These are phyloP conservation scores for Neurospora terricola DNA, from an alignment of 495 filamentous ascomycete species.

Conservation along the genomic window DNA sequence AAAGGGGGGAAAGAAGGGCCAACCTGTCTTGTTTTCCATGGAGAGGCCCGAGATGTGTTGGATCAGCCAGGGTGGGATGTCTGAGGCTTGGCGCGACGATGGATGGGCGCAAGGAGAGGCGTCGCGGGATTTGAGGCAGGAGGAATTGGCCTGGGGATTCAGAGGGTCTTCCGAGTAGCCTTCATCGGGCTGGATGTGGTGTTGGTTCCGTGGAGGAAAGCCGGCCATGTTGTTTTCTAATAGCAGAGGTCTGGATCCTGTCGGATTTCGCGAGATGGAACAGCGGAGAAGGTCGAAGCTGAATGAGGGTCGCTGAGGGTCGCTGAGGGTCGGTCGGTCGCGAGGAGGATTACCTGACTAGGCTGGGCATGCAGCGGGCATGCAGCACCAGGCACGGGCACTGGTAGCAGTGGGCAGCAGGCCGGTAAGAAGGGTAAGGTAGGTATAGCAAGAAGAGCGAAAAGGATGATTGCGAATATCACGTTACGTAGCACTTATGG, in stretches of 20 bases:
- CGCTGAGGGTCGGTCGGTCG: background rate
- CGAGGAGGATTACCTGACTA: background rate
- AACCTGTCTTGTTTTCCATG: conserved; percentile 38
- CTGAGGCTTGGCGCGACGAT: conserved; percentile 16
- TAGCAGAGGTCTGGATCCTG: background rate
- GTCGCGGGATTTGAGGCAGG: conserved; percentile 13
- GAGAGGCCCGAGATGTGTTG: conserved; percentile 37
- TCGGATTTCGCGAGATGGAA: background rate
- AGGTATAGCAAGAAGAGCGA: background rate
- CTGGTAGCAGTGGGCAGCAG: background rate
- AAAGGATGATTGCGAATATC: background rate
- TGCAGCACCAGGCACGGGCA: background rate
- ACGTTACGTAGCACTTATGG: background rate
- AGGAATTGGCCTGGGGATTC: conserved; percentile 22
- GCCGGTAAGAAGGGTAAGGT: background rate
- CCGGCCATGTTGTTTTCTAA: conserved; percentile 8
- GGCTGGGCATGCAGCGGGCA: background rate
- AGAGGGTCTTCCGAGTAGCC: conserved; percentile 51
- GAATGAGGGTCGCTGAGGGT: background rate
- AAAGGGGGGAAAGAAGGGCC: conserved; percentile 7
- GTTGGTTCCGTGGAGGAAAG: conserved; percentile 13
- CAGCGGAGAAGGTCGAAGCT: background rate
- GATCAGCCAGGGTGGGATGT: conserved; percentile 33
- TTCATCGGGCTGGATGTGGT: conserved; percentile 41
- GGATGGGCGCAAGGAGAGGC: conserved; percentile 12